A percentile compares a stretch with the other conserved stretches of the same genome.
These are phyloP conservation scores for Tarenaya hassleriana DNA, from an alignment of 345 rosid genomes.

Conservation along the genomic window DNA sequence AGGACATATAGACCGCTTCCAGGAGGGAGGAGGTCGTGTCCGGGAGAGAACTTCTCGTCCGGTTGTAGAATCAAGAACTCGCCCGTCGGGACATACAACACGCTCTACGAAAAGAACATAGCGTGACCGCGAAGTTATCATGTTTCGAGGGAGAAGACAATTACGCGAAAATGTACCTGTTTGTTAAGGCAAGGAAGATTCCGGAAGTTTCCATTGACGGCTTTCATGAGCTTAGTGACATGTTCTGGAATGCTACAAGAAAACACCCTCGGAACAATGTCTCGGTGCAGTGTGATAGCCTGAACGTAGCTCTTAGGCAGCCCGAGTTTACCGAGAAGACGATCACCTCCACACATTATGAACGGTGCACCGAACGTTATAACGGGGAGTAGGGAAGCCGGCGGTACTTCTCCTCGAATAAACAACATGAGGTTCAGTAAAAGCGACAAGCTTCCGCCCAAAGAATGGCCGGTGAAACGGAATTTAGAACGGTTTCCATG, in stretches of 20 bases:
- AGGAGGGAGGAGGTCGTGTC: conserved; percentile 69
- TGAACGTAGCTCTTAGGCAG: conserved; percentile 65
- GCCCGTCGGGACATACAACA: conserved; percentile 76
- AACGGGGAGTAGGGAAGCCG: conserved; percentile 64
- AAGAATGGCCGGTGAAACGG: conserved; percentile 84
- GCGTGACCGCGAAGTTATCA: too few relatives aligned
- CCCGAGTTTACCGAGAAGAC: conserved; percentile 66
- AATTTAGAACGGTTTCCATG: conserved; percentile 46
- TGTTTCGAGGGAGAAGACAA: too few relatives aligned
- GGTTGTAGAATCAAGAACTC: conserved; percentile 83
- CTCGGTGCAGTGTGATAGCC: conserved; percentile 66
- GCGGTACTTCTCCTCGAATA: conserved; percentile 64
- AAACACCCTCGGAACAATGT: conserved; percentile 83
- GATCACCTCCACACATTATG: conserved; percentile 73
- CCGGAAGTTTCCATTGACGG: conserved; percentile 71
- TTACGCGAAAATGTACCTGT: conserved; percentile 34
- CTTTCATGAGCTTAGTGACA: conserved; percentile 72
- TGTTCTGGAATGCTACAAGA: conserved; percentile 79
- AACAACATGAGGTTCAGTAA: conserved; percentile 69
- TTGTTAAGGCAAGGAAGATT: conserved; percentile 74
- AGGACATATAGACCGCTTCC: conserved; percentile 68
- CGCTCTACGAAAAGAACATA: conserved; percentile 36
- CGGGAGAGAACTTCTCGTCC: conserved; percentile 70
- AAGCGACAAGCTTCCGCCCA: conserved; percentile 81
- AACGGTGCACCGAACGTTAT: conserved; percentile 83